Conservation (phyloP, 192 early-diverging fungal genomes). For the Entophlyctis helioformis region DNA sequence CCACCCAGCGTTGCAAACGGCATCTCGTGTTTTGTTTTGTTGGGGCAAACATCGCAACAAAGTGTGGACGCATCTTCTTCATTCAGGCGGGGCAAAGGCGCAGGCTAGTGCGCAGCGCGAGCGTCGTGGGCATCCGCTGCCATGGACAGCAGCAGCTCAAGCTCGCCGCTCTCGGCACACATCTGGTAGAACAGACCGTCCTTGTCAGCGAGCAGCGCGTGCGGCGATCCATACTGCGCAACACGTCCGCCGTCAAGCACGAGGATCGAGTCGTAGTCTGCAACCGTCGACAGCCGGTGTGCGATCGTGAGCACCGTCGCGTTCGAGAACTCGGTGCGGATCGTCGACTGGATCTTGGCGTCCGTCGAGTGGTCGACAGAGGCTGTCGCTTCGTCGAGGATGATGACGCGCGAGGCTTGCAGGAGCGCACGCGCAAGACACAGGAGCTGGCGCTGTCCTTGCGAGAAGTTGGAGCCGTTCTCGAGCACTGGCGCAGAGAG, state of each 20-base stretch:
- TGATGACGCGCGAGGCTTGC: too few species aligned
- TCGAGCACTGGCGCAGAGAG: constrained; percentile 7
- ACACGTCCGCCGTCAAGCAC: constrained; percentile 45
- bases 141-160: too few species aligned
- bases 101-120: too few species aligned
- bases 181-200: constrained; percentile 47
- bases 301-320: constrained; percentile 62
- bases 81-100: too few species aligned
- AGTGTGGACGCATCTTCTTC: too few species aligned
- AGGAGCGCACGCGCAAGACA: too few species aligned
- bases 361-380: constrained; percentile 77
- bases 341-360: constrained; percentile 50
- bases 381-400: constrained; percentile 86
- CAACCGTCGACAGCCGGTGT: constrained; percentile 63
- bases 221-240: constrained; percentile 44
- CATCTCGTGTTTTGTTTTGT: too few species aligned
- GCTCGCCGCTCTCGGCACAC: too few species aligned
- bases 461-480: constrained; percentile 18
- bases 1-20: constrained; percentile 8
- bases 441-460: constrained; percentile 23
- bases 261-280: constrained; percentile 38
- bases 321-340: constrained; percentile 48
- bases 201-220: constrained; percentile 33
- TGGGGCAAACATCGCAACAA: too few species aligned
- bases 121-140: too few species aligned